Conservation (phyloP, 2,329 filamentous ascomycete species). For the Colletotrichum sp. region DNA sequence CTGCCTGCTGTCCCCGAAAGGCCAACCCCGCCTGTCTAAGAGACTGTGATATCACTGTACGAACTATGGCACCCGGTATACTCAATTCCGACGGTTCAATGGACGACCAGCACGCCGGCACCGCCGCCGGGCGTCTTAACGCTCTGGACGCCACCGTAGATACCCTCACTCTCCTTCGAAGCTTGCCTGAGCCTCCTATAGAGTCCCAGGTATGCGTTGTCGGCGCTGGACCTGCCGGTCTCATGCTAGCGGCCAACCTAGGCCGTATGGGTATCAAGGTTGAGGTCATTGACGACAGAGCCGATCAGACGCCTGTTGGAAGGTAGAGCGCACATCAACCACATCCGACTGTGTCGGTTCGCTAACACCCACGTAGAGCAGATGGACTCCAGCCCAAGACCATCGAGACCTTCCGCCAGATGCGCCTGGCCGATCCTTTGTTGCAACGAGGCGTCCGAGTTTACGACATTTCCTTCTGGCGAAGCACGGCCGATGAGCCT, state of each 20-base stretch:
- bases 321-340: conserved; percentile 34
- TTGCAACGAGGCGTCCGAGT: conserved; percentile 71
- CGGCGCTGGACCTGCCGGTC: conserved; percentile 60
- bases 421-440: conserved; percentile 73
- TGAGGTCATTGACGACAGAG: conserved; percentile 71
- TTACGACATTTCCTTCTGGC: conserved; percentile 79
- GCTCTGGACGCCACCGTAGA: conserved; percentile 43
- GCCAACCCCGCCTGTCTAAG: not conserved
- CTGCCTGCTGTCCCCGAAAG: not conserved
- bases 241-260: conserved; percentile 61
- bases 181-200: conserved; percentile 50
- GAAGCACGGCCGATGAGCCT: conserved; percentile 53
- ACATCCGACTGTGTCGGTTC: not conserved
- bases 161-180: conserved; percentile 53
- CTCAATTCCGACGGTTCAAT: conserved; percentile 34
- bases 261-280: conserved; percentile 70
- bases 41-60: conserved; percentile 9
- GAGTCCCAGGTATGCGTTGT: conserved; percentile 57
- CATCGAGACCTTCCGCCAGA: conserved; percentile 77
- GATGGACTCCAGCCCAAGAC: conserved; percentile 81
- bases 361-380: conserved; percentile 46
- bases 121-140: conserved; percentile 29
- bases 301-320: conserved; percentile 71
- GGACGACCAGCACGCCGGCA: conserved; percentile 28
- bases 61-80: conserved; percentile 40